Conservation (phyloP, 73 alveolate genomes). For the Uronychia binucleata region DNA sequence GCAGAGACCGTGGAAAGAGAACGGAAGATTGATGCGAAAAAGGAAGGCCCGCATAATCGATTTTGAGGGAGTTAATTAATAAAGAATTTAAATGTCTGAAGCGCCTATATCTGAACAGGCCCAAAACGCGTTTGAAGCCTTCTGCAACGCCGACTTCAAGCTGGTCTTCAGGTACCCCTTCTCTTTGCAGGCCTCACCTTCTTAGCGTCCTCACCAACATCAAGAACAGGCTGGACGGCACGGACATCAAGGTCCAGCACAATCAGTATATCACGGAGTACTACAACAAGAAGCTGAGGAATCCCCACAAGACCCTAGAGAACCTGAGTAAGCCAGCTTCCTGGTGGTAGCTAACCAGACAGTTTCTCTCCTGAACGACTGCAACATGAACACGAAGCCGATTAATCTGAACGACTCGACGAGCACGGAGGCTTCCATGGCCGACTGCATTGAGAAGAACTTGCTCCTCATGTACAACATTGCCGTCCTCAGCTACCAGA, state of each 20-base stretch:
- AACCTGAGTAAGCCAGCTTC: background rate
- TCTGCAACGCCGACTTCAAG: background rate
- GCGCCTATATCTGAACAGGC: background rate
- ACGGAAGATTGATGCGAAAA: no score
- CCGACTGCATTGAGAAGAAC: conserved; percentile 6
- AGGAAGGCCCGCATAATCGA: no score
- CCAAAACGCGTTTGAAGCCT: background rate
- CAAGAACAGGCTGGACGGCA: background rate
- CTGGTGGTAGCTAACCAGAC: background rate
- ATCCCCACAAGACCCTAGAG: background rate
- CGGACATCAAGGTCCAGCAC: background rate
- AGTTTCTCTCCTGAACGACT: background rate
- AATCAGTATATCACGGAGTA: background rate
- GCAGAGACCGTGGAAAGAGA: no score
- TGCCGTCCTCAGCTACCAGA: conserved; percentile 45
- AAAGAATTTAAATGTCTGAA: background rate
- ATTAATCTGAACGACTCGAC: background rate
- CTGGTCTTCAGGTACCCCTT: background rate
- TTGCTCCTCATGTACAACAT: conserved; percentile 37
- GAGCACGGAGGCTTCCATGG: background rate
- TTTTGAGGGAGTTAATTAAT: background rate
- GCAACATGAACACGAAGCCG: background rate
- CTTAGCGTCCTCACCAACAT: background rate
- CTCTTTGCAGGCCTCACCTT: background rate
- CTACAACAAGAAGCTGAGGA: background rate